These are phyloP conservation scores for Harrya chromipes DNA, from an alignment of 768 basidiomycete genomes.

Conservation along the genomic window DNA sequence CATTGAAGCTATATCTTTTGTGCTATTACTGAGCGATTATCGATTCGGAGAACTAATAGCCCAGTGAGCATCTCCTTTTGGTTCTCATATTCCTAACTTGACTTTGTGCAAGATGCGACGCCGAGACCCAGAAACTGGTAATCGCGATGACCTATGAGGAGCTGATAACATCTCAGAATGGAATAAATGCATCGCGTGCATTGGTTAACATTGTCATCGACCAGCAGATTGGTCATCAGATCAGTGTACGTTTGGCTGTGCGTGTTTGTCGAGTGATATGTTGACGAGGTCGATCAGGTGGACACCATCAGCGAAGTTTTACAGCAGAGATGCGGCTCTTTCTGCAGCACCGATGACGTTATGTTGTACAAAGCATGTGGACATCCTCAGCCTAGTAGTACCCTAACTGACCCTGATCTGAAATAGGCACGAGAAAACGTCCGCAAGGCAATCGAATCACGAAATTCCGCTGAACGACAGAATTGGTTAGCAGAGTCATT, in stretches of 20 bases:
- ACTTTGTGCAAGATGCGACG: slow-evolving; percentile 56
- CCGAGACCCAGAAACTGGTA: slow-evolving; percentile 67
- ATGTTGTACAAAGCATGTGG: slow-evolving; percentile 85
- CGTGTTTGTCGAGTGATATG: not conserved
- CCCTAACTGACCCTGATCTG: slow-evolving; percentile 2
- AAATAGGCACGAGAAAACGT: slow-evolving; percentile 88
- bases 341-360: slow-evolving; percentile 98
- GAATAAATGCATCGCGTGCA: slow-evolving; percentile 83
- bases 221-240: slow-evolving; percentile 96
- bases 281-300: slow-evolving; percentile 51
- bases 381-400: not conserved
- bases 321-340: slow-evolving; percentile 93
- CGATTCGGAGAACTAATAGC: slow-evolving; percentile 79
- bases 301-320: slow-evolving; percentile 95
- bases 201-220: slow-evolving; percentile 96
- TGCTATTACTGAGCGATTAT: slow-evolving; percentile 90
- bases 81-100: slow-evolving; percentile 2
- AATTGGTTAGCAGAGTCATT: slow-evolving; percentile 85
- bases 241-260: slow-evolving; percentile 59
- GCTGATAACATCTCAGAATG: slow-evolving; percentile 79
- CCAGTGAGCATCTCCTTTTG: slow-evolving; percentile 49
- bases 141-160: slow-evolving; percentile 77
- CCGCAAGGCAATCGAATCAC: slow-evolving; percentile 82
- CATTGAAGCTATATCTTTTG: slow-evolving; percentile 92
- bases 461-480: slow-evolving; percentile 68